Evolutionary conservation across 176 grass and related monocot species (phyloP), one percentile per base, ranked within the genome.

Genomic region (Oryza officinalis): DNA sequence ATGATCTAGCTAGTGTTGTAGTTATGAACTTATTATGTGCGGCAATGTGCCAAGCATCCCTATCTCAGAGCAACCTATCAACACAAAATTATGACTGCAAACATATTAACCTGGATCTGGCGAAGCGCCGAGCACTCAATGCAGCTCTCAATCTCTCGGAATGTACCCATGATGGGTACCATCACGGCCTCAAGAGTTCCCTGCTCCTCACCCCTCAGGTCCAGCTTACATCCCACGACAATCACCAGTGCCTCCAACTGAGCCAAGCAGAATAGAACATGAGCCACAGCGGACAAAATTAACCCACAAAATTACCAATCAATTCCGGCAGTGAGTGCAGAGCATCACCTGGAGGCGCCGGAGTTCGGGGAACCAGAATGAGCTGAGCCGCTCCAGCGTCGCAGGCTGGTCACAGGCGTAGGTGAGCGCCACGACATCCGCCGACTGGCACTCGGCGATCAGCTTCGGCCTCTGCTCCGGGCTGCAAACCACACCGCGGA

Each of bases 351-450:
- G 87, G 63, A 96, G 78, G 52, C 89, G 85, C 65, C 93, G 88
- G 65, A 99, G 91, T 86, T 99, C 96, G 2, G 96, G 96, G 25
- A 99, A 89, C 96, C 96, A 99, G 44, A 86, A 99, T 20, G 91
- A 67, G 69, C 93, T 92, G 67, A 99, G 91, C 67, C 89, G 75
- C 1, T 99, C 91, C 8, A 99, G 86, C 31, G 91, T 96, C 80
- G 91, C 43, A 20, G 91, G 93, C 26, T 89, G 83, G 81, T 99
- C 89, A 37, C 93, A 99, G 40, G 93, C 87, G 73, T 96, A 96
- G 7, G 96, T 96, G 67, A 99, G 87, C 82, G 96, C 91, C 31
- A 99, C 92, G 11, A 76, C 89, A 50, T 98, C 96, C 6, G 96
- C 93, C 6, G 87, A 78, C 75, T 94, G 93, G 87, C 96, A 98